Evolutionary conservation across 2,329 filamentous ascomycete species (phyloP).

Genomic region (Scleromitrula shiraiana): DNA sequence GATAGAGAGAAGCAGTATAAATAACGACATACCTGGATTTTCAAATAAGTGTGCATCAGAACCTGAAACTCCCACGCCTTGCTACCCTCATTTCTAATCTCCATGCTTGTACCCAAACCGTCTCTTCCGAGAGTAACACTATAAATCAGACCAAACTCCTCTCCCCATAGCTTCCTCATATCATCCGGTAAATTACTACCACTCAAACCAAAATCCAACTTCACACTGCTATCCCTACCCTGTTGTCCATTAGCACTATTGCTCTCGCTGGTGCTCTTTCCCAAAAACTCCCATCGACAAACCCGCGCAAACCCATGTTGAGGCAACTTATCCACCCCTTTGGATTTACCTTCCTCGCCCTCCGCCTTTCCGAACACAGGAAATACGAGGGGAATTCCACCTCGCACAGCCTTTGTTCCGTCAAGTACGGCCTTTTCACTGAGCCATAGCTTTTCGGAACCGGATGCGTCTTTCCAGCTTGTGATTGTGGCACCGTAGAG

Average conservation of each 20-base stretch:
- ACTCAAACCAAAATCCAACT: constrained; percentile 91
- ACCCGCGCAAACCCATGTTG: constrained; percentile 94
- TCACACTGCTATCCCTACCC: constrained; percentile 60
- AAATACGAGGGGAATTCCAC: constrained; percentile 88
- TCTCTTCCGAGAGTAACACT: constrained; percentile 76
- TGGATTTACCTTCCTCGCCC: constrained; percentile 65
- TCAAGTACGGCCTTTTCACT: constrained; percentile 75
- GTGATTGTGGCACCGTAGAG: constrained; percentile 90
- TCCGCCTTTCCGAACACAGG: constrained; percentile 86
- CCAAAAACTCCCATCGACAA: constrained; percentile 87
- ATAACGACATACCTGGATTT: constrained; percentile 55
- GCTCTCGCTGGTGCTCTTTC: constrained; percentile 63
- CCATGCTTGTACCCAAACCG: constrained; percentile 70
- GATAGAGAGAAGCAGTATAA: background rate
- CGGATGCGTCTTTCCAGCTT: constrained; percentile 80
- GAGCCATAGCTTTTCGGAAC: constrained; percentile 78
- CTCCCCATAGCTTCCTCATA: constrained; percentile 68
- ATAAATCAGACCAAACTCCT: constrained; percentile 85
- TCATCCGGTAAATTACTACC: constrained; percentile 61
- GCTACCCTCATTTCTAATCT: constrained; percentile 79
- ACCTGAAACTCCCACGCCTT: constrained; percentile 85
- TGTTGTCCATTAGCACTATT: constrained; percentile 20
- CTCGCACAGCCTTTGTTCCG: constrained; percentile 81
- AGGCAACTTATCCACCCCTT: constrained; percentile 55
- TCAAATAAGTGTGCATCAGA: constrained; percentile 85